Evolutionary conservation across 441 rosid species (phyloP), one percentile per base, ranked within the genome.

Genomic region (Rhodomyrtus psidioides): DNA sequence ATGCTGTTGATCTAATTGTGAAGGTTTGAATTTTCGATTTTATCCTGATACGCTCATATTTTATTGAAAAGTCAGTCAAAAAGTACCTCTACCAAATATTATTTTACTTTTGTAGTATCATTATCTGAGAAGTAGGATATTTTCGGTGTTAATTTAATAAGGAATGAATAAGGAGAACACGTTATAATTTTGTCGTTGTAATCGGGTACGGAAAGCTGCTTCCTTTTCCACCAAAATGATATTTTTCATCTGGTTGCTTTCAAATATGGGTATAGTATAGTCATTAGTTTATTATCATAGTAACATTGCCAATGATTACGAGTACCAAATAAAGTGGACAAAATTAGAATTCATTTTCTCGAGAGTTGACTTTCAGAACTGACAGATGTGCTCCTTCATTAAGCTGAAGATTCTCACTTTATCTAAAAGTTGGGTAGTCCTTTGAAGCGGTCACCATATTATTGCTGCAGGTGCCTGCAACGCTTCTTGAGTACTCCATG

Each of bases 1-100:
- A 95, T 88, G 99, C 99, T 86, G 91, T 96, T n/a, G 95, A 96
- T 90, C 93, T 94, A 86, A 95, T 97, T 74, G 97, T 94, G 82
- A 93, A 95, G 97, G 99, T 96, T 83, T 27, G 84, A 74, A 85
- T 24, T 56, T 16, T 55, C 34, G 13, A 44, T 76, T 70, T 58
- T 58, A 21, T 28, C 53, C 39, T 54, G 55, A 19, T 39, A 12
- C 51, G 39, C 79, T 39, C 79, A 70, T 70, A 39, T 70, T 70
- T 24, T 70, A 21, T 70, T 21, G 42, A 70, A 46, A 39, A 70
- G 16, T 70, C 51, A 1, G n/a, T 39, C 23, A 70, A 39, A 70
- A 14, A 5, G 39, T 70, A 70, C 51, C n/a, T 70, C n/a, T 39
- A 21, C 51, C 79, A 5, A 70, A 70, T 70, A 24, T 70, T 39